These are phyloP conservation scores for Aspergillus sp. DNA, from an alignment of 2,329 filamentous ascomycete genomes.

Conservation along the genomic window DNA sequence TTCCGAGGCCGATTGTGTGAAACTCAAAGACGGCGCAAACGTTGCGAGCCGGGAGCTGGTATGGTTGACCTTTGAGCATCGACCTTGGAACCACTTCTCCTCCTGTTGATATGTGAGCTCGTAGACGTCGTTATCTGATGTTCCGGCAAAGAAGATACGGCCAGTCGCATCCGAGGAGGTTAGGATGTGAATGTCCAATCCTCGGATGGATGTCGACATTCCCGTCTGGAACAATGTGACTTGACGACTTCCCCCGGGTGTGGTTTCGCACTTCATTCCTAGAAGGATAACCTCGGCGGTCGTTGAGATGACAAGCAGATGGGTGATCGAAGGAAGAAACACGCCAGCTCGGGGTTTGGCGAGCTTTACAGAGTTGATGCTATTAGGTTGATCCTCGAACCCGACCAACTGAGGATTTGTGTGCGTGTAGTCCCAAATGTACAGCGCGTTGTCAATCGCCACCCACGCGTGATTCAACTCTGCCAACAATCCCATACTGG, in stretches of 20 bases:
- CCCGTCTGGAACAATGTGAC: constrained; percentile 86
- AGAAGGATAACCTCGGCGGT: constrained; percentile 82
- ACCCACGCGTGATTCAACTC: constrained; percentile 96
- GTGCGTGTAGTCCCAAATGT: constrained; percentile 96
- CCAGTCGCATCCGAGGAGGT: constrained; percentile 77
- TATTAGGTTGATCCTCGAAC: constrained; percentile 85
- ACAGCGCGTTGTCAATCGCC: constrained; percentile 91
- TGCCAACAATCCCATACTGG: constrained; percentile 93
- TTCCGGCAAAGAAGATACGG: constrained; percentile 89
- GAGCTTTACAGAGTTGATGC: constrained; percentile 88
- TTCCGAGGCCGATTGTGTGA: constrained; percentile 57
- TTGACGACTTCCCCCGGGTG: constrained; percentile 68
- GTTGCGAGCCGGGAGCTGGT: constrained; percentile 74
- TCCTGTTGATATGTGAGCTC: constrained; percentile 97
- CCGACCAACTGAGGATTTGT: constrained; percentile 90
- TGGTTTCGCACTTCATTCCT: constrained; percentile 73
- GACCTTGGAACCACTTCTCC: constrained; percentile 92
- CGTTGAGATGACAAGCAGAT: constrained; percentile 88
- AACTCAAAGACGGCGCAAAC: constrained; percentile 48
- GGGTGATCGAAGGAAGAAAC: constrained; percentile 82
- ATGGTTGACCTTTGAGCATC: constrained; percentile 87
- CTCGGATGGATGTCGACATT: constrained; percentile 78
- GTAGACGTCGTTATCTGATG: constrained; percentile 81
- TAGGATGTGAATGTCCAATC: constrained; percentile 77
- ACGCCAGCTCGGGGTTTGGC: constrained; percentile 84